These are phyloP conservation scores for Setomelanomma holmii DNA, from an alignment of 2,329 filamentous ascomycete genomes.

Conservation along the genomic window DNA sequence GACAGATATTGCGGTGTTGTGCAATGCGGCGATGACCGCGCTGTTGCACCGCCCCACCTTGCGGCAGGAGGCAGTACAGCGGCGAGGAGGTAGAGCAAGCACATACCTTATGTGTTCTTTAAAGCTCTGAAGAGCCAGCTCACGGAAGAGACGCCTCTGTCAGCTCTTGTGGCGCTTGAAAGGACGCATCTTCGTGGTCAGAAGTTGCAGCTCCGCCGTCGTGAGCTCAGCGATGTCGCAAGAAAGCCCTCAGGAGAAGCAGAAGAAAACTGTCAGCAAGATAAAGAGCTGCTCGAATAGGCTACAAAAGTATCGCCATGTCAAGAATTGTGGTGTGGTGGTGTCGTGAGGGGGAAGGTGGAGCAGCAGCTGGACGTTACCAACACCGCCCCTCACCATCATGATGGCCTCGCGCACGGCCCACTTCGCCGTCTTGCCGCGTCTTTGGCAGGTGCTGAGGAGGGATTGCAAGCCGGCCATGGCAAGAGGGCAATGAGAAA, in stretches of 20 bases:
- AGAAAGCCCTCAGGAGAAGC: not conserved
- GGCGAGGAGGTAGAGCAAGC: not conserved
- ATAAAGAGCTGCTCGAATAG: not conserved
- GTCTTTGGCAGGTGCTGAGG: not conserved
- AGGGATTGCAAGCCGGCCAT: not conserved
- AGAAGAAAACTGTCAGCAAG: not conserved
- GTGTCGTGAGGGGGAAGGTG: not conserved
- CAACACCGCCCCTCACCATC: not conserved
- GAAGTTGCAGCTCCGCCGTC: not conserved
- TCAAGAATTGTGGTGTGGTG: not conserved
- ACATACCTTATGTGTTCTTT: not conserved
- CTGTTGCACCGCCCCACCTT: not conserved
- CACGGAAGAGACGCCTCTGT: too few relatives aligned
- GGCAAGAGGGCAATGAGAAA: not conserved
- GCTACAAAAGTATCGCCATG: not conserved
- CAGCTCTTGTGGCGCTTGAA: not conserved
- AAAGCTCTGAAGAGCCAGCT: too few relatives aligned
- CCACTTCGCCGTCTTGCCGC: not conserved
- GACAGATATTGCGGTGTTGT: too few relatives aligned
- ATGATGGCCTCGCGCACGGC: not conserved
- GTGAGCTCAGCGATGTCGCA: not conserved
- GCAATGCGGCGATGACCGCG: not conserved
- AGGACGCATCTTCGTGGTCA: not conserved
- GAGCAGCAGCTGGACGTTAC: not conserved
- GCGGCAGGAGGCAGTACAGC: not conserved